A percentile compares a stretch with the other conserved stretches of the same genome.
phyloP scores from a whole-genome alignment of 768 basidiomycete genomes.

The Suillus cothurnatus region DNA sequence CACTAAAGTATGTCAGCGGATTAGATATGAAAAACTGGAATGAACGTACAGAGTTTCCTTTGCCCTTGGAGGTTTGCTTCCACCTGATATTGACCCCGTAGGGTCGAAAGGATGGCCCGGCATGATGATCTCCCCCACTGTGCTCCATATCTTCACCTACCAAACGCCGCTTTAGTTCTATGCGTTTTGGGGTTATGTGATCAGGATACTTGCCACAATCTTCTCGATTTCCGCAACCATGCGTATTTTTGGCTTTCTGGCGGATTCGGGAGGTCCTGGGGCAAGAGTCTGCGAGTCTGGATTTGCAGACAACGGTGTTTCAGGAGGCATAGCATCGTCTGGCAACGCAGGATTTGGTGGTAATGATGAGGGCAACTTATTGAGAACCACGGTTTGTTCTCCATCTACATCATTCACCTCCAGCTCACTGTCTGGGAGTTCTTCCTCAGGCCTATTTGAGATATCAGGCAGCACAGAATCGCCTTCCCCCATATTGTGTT shows the following conservation, averaged over 20 bases:
- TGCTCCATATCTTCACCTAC: slow-evolving; percentile 71
- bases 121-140: slow-evolving; percentile 65
- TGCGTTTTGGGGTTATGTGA: background rate
- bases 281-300: slow-evolving; percentile 1
- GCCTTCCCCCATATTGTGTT: background rate
- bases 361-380: slow-evolving; percentile 15
- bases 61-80: slow-evolving; percentile 47
- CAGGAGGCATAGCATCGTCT: background rate
- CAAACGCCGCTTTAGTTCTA: slow-evolving; percentile 64
- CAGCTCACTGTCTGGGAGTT: too few relatives aligned
- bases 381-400: slow-evolving; percentile 33
- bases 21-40: slow-evolving; percentile 1
- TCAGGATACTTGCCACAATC: slow-evolving; percentile 54
- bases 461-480: background rate
- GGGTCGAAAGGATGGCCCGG: slow-evolving; percentile 48
- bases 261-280: slow-evolving; percentile 16
- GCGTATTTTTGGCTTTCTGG: slow-evolving; percentile 42
- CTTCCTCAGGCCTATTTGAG: background rate
- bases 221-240: slow-evolving; percentile 66
- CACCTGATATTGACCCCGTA: slow-evolving; percentile 26
- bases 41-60: slow-evolving; percentile 63
- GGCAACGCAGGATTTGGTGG: background rate
- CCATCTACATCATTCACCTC: slow-evolving; percentile 30
- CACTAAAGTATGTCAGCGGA: slow-evolving; percentile 36
- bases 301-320: slow-evolving; percentile 11